Evolutionary conservation across 495 filamentous ascomycete species (phyloP).

Genomic region (Trichoderma erinaceum): DNA sequence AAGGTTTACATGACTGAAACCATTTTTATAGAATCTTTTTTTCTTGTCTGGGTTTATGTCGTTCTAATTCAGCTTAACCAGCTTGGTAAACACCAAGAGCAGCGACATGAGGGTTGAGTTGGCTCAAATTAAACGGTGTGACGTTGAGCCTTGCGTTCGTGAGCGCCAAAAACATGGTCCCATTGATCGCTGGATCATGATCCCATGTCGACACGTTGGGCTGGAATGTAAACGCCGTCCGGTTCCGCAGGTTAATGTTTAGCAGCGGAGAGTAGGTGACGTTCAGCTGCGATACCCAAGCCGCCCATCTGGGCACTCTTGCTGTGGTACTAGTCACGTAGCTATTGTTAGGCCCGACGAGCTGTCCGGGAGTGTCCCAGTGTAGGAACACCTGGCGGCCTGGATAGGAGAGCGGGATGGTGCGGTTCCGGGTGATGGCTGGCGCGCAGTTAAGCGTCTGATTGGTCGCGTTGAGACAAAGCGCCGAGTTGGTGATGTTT

Average conservation of each 20-base stretch:
- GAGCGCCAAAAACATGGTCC: conserved; percentile 72
- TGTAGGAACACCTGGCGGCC: conserved; percentile 63
- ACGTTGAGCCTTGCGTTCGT: conserved; percentile 63
- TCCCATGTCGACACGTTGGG: conserved; percentile 56
- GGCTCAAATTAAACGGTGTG: conserved; percentile 69
- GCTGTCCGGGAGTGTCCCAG: conserved; percentile 66
- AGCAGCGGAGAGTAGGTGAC: conserved; percentile 70
- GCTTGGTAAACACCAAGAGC: conserved; percentile 74
- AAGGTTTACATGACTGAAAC: neutral
- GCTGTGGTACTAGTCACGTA: conserved; percentile 63
- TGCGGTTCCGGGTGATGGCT: conserved; percentile 59
- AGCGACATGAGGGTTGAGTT: conserved; percentile 71
- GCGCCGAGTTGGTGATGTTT: conserved; percentile 22
- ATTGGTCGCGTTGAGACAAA: conserved; percentile 47
- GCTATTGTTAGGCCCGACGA: conserved; percentile 73
- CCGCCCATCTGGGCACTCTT: conserved; percentile 57
- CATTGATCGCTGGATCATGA: conserved; percentile 66
- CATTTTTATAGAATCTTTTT: neutral
- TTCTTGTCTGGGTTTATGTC: neutral
- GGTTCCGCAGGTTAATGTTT: conserved; percentile 38
- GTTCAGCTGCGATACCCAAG: conserved; percentile 80
- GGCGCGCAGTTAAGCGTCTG: conserved; percentile 52
- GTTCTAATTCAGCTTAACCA: conserved; percentile 45
- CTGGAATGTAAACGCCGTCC: conserved; percentile 62
- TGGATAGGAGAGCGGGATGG: conserved; percentile 63